Conservation (phyloP, 257 asterid species). For the Nicotiana obtusifolia region DNA sequence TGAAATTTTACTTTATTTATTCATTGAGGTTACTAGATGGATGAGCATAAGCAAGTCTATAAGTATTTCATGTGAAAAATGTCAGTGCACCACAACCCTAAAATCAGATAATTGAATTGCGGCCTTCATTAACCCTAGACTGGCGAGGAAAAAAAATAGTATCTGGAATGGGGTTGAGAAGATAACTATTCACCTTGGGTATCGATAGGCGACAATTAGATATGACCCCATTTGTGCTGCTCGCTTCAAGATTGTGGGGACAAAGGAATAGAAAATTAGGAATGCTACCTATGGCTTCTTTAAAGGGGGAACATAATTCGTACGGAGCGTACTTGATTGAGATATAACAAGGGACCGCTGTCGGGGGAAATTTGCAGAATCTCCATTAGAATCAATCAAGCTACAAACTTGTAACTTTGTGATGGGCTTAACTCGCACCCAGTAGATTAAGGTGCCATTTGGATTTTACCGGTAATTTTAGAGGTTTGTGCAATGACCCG, state of each 20-base stretch:
- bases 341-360: neutral
- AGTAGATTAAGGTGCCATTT: too few relatives aligned
- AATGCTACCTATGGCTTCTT: neutral
- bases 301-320: neutral
- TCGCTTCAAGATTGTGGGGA: conserved; percentile 4
- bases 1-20: neutral
- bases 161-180: neutral
- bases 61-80: neutral
- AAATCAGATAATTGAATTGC: neutral
- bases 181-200: neutral
- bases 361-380: neutral
- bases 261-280: neutral
- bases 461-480: too few relatives aligned
- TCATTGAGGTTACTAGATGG: neutral
- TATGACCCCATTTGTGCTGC: conserved; percentile 3
- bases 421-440: too few relatives aligned
- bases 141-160: neutral
- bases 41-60: neutral
- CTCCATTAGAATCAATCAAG: too few relatives aligned
- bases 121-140: neutral
- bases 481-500: too few relatives aligned
- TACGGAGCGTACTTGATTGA: neutral
- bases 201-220: neutral
- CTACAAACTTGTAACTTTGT: too few relatives aligned
- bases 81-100: neutral